Base-by-base conservation (phyloP, 768 basidiomycete species). In the Fibroporia radiculosa region DNA sequence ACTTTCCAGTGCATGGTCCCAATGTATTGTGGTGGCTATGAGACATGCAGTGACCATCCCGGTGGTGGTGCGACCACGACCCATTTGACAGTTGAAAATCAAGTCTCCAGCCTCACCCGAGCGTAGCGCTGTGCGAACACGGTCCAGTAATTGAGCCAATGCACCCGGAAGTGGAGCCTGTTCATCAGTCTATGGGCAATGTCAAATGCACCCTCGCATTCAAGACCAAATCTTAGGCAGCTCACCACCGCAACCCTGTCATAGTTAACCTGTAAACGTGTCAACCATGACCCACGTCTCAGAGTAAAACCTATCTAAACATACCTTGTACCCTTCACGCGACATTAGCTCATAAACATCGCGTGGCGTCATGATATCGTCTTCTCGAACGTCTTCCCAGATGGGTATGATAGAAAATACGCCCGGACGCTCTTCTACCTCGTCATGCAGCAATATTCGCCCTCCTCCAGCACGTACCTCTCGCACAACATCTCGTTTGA, bases 61-160 rank as follows among this genome's bases (percentile, higher is more conserved):
- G 0, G 93, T 97, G 0, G 96, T 99, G 5, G 96, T 99, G 29
- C 86, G 73, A 13, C 82, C 86, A 44, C 86, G 70, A 19, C 89
- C 89, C 92, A 97, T 95, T 63, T 98, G 96, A 63, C 96, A 99
- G 55, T 98, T 98, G 70, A 96, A 97, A 36, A 91, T 67, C 54
- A 92, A 85, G 53, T 90, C 89, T 3, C 80, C 84, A 1, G 80
- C 76, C 23, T 73, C 68, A 1, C 73, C 64, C 35, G 40, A 45
- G 27, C 38, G 27, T 57, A 82, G 51, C 44, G 74, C 72, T 47
- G 71, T 57, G 60, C 74, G 73, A 4, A 97, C 75, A 26, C 93
- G 78, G 20, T 80, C 76, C 22, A 95, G 68, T 32, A 99, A 71
- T 42, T 85, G 82, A 18, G 74, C 78, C 16, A 97, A 75, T 4